These are phyloP conservation scores for Fusarium cyanostomum DNA, from an alignment of 2,329 filamentous ascomycete species.

Conservation along the genomic window DNA sequence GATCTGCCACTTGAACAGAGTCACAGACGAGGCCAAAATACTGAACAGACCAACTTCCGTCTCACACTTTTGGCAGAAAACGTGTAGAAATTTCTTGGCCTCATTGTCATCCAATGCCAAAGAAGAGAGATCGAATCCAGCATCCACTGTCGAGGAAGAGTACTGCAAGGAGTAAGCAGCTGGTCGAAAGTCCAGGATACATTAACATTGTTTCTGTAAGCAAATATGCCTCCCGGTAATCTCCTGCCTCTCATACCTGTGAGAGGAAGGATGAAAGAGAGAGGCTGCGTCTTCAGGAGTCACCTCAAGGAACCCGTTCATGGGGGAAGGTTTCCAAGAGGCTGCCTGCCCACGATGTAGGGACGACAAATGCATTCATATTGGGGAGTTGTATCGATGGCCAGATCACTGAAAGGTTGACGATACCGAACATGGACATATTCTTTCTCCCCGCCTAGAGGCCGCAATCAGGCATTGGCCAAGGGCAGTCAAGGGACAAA, in stretches of 20 bases:
- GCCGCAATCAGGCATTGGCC: constrained; percentile 2
- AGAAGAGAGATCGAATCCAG: constrained; percentile 44
- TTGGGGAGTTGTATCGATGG: constrained; percentile 77
- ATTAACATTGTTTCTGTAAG: constrained; percentile 24
- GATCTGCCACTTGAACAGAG: constrained; percentile 68
- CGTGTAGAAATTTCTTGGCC: constrained; percentile 47
- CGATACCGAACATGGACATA: constrained; percentile 64
- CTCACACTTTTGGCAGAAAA: constrained; percentile 58
- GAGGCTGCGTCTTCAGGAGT: constrained; percentile 48
- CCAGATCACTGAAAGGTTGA: constrained; percentile 61
- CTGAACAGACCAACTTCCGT: constrained; percentile 60
- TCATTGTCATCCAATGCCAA: constrained; percentile 40
- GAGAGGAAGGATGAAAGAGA: constrained; percentile 58
- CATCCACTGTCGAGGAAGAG: constrained; percentile 46
- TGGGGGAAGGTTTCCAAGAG: constrained; percentile 50
- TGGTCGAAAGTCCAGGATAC: constrained; percentile 12
- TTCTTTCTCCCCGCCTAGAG: constrained; percentile 62
- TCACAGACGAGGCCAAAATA: constrained; percentile 55
- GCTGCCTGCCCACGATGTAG: constrained; percentile 36
- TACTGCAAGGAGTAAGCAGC: constrained; percentile 50
- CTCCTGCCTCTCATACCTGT: constrained; percentile 58
- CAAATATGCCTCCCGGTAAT: constrained; percentile 61
- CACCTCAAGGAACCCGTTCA: constrained; percentile 53
- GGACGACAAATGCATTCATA: constrained; percentile 53
- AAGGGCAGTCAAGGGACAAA: constrained; percentile 10